Evolutionary conservation across 129 eudicot genomes (phyloP), one percentile per base, ranked within the genome.

Genomic region (Saussurea involucrata): DNA sequence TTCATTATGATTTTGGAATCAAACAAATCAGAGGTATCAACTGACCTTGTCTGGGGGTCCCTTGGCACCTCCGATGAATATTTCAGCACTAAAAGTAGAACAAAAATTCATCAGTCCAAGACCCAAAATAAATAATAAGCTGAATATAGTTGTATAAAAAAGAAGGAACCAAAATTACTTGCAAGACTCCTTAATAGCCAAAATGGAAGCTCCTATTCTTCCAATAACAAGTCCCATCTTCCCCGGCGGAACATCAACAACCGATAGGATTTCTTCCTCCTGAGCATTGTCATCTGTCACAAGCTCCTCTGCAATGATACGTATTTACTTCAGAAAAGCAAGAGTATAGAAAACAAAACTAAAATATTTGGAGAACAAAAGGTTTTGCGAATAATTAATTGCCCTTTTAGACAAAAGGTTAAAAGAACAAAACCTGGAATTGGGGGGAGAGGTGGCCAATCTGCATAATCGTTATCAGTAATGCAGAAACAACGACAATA

Each of bases 201-300:
- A 79, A 75, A 95, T 95, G 68, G 87, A 82, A 82, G 90, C 92
- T 78, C 98, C 98, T 80, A 78, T 88, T 81, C 82, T 85, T 76
- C 97, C 98, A 70, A 95, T 95, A 73, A 91, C 73, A 63, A 83
- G 81, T 29, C 98, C 98, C 98, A 95, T 95, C 85, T 95, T 95
- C 27, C 98, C 98, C 0, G 81, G 87, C 9, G 98, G 98, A 71
- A 95, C 94, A 81, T 95, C 96, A 78, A 95, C 90, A 63, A 95
- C 97, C 20, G 97, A 89, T 15, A 95, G 73, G 53, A 86, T 78
- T 82, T 95, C 96, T 68, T 86, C 90, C 79, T 95, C 94, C 0
- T 78, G 88, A 76, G 66, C 78, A 75, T 85, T 71, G 11, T 78
- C 76, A 36, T 86, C 90, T 13, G 66, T 75, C 63, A 68, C 72